Base-by-base conservation (phyloP, 768 basidiomycete genomes). In the Kwoniella pini region DNA sequence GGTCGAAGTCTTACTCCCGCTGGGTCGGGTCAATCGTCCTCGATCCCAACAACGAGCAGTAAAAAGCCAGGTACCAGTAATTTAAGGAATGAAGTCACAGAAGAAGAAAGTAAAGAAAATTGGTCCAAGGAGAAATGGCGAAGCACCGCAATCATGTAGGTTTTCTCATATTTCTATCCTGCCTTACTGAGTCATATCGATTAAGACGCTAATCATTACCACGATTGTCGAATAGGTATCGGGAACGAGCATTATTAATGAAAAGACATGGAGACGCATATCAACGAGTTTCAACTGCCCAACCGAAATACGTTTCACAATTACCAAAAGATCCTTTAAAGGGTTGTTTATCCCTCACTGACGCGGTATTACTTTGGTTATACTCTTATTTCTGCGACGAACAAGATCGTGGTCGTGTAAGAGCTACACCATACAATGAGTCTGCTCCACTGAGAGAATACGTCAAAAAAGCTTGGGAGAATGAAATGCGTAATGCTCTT, bases 181-280 rank as follows among this genome's bases (percentile, higher is more conserved):
- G n/a, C n/a, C n/a, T n/a, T n/a, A n/a, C n/a, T n/a, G n/a, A n/a
- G n/a, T n/a, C n/a, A n/a, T n/a, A n/a, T n/a, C n/a, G n/a, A n/a
- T n/a, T n/a, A n/a, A n/a, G n/a, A n/a, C n/a, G n/a, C n/a, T n/a
- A n/a, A n/a, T n/a, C n/a, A n/a, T n/a, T n/a, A n/a, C n/a, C n/a
- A n/a, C n/a, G n/a, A n/a, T n/a, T n/a, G n/a, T n/a, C n/a, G n/a
- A n/a, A n/a, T 30, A 72, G 68, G 21, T 73, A 68, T 27, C 61
- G 64, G 21, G 43, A 43, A 31, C 57, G 71, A 21, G 71, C 71
- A 2, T 54, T 73, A 10, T 59, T 64, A 0, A 52, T 70, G 21
- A 73, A 73, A 54, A 61, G 71, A 1, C 71, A 68, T 52, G 71
- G 68, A 12, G 71, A 73, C 51, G 71, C 71, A n/a, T 67, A 70